These are phyloP conservation scores for Rhodomyrtus psidioides DNA, from an alignment of 441 rosid genomes.

Conservation along the genomic window DNA sequence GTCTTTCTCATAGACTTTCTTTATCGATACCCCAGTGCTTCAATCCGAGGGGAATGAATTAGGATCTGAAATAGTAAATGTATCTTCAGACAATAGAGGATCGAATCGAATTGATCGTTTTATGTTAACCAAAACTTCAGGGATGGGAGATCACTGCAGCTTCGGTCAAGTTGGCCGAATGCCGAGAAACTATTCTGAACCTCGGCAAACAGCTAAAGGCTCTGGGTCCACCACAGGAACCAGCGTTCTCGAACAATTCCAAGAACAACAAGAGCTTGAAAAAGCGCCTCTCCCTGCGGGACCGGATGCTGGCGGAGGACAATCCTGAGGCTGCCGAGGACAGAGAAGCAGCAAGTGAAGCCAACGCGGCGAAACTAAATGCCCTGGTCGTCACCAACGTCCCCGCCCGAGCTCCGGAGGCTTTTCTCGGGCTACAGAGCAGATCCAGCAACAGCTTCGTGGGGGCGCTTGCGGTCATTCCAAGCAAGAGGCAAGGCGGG, in stretches of 20 bases:
- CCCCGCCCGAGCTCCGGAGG: slow-evolving; percentile 24
- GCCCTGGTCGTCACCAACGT: slow-evolving; percentile 4
- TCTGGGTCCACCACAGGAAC: slow-evolving; percentile 57
- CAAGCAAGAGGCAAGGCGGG: slow-evolving; percentile 43
- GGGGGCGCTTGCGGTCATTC: slow-evolving; percentile 35
- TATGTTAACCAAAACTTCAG: slow-evolving; percentile 23
- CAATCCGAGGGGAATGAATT: background rate
- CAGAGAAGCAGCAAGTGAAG: slow-evolving; percentile 21
- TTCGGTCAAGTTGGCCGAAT: slow-evolving; percentile 86
- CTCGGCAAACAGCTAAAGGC: slow-evolving; percentile 83
- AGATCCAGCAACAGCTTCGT: slow-evolving; percentile 9
- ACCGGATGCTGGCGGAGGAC: slow-evolving; percentile 65
- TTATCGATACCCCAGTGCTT: background rate
- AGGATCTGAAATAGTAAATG: background rate
- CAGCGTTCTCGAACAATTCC: slow-evolving; percentile 39
- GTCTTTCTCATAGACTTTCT: background rate
- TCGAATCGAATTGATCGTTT: background rate
- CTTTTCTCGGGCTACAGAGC: slow-evolving; percentile 17
- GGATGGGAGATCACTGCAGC: slow-evolving; percentile 83
- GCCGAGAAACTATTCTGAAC: slow-evolving; percentile 82
- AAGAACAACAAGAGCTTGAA: slow-evolving; percentile 19
- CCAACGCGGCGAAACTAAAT: slow-evolving; percentile 11
- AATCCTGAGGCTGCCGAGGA: slow-evolving; percentile 17
- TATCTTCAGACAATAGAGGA: background rate
- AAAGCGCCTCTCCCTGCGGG: slow-evolving; percentile 49